phyloP scores from a whole-genome alignment of 768 basidiomycete species.

The Termitomyces sp. region DNA sequence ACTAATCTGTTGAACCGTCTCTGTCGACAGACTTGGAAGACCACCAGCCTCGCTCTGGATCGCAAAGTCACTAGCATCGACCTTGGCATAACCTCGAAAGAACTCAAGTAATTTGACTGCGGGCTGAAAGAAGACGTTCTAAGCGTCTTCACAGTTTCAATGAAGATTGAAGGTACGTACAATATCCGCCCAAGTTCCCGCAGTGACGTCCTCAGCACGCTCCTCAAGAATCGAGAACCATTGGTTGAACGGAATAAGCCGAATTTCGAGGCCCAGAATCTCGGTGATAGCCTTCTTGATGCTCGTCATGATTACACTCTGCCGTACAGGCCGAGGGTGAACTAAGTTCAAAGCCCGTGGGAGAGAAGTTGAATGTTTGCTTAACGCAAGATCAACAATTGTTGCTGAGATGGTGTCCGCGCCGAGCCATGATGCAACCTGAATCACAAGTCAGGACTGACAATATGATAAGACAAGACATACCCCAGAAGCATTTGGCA shows the following conservation, averaged over 20 bases:
- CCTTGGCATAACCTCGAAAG: slow-evolving; percentile 19
- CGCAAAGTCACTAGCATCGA: neutral
- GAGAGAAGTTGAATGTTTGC: slow-evolving; percentile 10
- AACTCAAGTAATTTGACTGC: slow-evolving; percentile 28
- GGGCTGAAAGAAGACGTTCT: slow-evolving; percentile 16
- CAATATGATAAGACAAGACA: neutral
- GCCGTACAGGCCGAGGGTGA: slow-evolving; percentile 24
- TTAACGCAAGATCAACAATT: slow-evolving; percentile 23
- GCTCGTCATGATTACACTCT: slow-evolving; percentile 4
- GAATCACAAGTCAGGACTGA: neutral
- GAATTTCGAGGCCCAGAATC: neutral
- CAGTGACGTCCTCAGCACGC: neutral
- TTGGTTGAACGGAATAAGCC: slow-evolving; percentile 7
- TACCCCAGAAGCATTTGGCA: slow-evolving; percentile 24
- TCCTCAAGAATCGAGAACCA: slow-evolving; percentile 15
- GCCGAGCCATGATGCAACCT: slow-evolving; percentile 26
- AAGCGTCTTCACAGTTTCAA: neutral
- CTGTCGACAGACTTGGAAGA: slow-evolving; percentile 3
- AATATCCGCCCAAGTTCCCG: neutral
- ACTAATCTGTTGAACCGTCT: neutral
- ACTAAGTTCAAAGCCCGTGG: slow-evolving; percentile 21
- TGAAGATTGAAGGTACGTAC: neutral
- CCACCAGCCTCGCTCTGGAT: slow-evolving; percentile 1
- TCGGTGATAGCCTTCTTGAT: neutral
- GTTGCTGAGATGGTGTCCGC: slow-evolving; percentile 16